Evolutionary conservation across 805 yeast species (phyloP), one percentile per base, ranked within the genome.

Genomic region (Sugiyamaella smithiae): DNA sequence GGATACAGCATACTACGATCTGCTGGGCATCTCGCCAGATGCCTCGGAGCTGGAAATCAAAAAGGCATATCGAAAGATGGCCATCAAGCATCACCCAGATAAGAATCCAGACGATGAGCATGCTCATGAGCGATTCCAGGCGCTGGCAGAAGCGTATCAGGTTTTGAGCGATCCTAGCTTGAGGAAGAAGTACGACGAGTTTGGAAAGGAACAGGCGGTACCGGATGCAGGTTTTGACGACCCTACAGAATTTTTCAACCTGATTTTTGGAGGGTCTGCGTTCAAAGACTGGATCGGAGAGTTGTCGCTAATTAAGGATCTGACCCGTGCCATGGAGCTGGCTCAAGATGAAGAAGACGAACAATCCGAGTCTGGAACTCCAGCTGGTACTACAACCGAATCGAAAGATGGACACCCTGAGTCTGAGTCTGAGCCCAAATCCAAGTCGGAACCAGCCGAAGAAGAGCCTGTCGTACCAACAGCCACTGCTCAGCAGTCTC

Each of bases 51-150:
- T 78, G 8, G 96, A 93, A 55, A 87, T 93, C 67, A 93, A 93
- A 68, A 88, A 88, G 65, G 96, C 97, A 0, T 93, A 93, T 67
- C 77, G 99, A 54, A 86, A 85, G 65, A 81, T 82, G 66, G 98
- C 98, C 5, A 85, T 91, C 67, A 75, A 73, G 50, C 85, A 87
- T 44, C 99, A 91, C 66, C 99, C 99, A 1, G 99, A 93, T 66
- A 93, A 93, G 71, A 88, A 91, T 62, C 96, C 95, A n/a, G 82
- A 85, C 60, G 95, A 93, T 64, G 95, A 93, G 35, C 77, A 79
- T 9, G 99, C 99, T 12, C 88, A 91, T 11, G 80, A 77, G 44
- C 82, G 84, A 59, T 93, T 93, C 68, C 97, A 93, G 67, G 86
- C 46, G 17, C 70, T 78, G 36, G 75, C 78, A 23, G 81, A 78